Evolutionary conservation across 2,329 filamentous ascomycete genomes (phyloP).

Genomic region (Botrytis cinerea): DNA sequence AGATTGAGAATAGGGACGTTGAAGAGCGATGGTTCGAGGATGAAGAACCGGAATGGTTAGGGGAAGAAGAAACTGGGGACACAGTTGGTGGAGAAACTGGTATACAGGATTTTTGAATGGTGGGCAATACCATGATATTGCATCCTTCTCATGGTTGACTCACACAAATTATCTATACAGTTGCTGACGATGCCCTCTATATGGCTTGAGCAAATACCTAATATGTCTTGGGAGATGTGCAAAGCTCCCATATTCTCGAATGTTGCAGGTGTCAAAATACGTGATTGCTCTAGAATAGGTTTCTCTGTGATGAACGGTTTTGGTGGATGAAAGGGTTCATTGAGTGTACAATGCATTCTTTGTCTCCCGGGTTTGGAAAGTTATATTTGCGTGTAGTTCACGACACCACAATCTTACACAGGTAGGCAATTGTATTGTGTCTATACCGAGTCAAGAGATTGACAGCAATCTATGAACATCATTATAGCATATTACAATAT

Average conservation of each 20-base stretch:
- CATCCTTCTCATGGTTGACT: neutral
- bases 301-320: neutral
- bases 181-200: no score
- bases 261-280: neutral
- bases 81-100: conserved; percentile 40
- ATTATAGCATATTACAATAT: neutral
- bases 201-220: neutral
- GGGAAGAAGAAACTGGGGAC: conserved; percentile 29
- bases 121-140: neutral
- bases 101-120: conserved; percentile 41
- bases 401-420: neutral
- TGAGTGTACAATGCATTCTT: neutral
- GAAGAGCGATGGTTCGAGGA: conserved; percentile 44
- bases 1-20: conserved; percentile 39
- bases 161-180: neutral
- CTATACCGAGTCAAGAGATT: neutral
- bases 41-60: conserved; percentile 41
- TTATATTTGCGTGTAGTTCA: neutral
- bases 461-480: neutral
- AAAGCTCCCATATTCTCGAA: neutral
- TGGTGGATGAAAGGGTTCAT: neutral
- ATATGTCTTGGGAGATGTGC: neutral
- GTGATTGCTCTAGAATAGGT: neutral
- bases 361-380: conserved; percentile 5
- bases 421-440: neutral